Conservation (phyloP, 2,329 filamentous ascomycete species). For the Colletotrichum godetiae region DNA sequence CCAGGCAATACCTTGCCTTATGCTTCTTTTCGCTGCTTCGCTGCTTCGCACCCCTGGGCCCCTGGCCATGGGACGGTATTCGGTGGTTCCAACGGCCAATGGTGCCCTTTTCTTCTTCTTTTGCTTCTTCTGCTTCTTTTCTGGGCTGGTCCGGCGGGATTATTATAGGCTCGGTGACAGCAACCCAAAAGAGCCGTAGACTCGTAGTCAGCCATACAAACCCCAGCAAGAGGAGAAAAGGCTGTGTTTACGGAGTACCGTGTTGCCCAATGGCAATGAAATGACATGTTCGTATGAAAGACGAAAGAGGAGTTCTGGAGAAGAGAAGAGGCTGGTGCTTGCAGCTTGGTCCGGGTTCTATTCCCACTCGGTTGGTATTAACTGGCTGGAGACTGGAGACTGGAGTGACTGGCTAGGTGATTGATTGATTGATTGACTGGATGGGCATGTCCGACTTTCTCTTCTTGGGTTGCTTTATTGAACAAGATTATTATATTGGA, state of each 20-base stretch:
- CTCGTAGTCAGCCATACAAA: background rate
- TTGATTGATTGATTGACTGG: slow-evolving; percentile 1
- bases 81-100: slow-evolving; percentile 3
- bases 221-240: background rate
- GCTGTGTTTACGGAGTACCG: no score
- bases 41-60: slow-evolving; percentile 1
- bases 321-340: background rate
- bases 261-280: no score
- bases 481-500: slow-evolving; percentile 13
- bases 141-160: background rate
- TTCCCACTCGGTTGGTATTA: background rate
- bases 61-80: background rate
- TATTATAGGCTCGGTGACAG: background rate
- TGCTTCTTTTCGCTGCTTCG: slow-evolving; percentile 25
- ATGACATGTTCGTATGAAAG: no score
- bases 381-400: no score
- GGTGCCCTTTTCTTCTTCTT: background rate
- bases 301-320: background rate
- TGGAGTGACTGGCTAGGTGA: background rate
- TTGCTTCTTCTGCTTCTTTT: background rate
- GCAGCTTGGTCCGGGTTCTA: background rate
- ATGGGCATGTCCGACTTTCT: slow-evolving; percentile 9
- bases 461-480: slow-evolving; percentile 27
- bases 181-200: background rate
- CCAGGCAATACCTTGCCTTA: slow-evolving; percentile 16